Base-by-base conservation (phyloP, 495 filamentous ascomycete species). In the Penicillium canariense region DNA sequence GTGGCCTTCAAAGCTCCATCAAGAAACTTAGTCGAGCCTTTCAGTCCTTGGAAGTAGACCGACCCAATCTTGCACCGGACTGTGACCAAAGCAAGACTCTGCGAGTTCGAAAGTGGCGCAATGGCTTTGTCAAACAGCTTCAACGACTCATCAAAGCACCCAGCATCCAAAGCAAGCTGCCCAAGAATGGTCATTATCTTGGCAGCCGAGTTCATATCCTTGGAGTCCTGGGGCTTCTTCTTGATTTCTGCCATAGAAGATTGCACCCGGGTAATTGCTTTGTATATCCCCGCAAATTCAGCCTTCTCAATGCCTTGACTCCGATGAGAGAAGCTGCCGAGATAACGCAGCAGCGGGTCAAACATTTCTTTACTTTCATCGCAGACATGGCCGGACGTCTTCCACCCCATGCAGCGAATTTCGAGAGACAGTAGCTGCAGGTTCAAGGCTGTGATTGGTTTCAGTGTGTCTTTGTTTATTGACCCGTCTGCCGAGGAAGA, bases 381-480 rank as follows among this genome's bases (percentile, higher is more conserved):
- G 14, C 79, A 84, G 18, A 82, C 59, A 63, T 94, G 91, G n/a
- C 78, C 77, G 4, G 84, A 82, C 28, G 91, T 45, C 31, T 75
- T 82, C 90, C 90, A 93, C 71, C 86, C 89, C 48, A 81, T 69
- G 14, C 82, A 68, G 6, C 89, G 82, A 28, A 83, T 77, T 45
- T 84, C 79, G 12, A 96, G 72, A 2, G 85, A 88, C 0, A 90
- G 59, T 1, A 80, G 64, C 59, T 96, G 90, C 10, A 95, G 64
- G 32, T 75, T 77, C 12, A 95, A 73, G 0, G 78, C 75, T 0
- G 78, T 74, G 27, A 77, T 76, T 0, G 90, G 85, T 25, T 79
- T 80, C n/a, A 85, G 60, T 35, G 69, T 73, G 0, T 84, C 71
- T 18, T 77, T 77, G 8, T 72, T 60, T 56, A 70, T 52, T 8